These are phyloP conservation scores for Dendrobium nobile DNA, from an alignment of 106 monocot species.

Conservation along the genomic window DNA sequence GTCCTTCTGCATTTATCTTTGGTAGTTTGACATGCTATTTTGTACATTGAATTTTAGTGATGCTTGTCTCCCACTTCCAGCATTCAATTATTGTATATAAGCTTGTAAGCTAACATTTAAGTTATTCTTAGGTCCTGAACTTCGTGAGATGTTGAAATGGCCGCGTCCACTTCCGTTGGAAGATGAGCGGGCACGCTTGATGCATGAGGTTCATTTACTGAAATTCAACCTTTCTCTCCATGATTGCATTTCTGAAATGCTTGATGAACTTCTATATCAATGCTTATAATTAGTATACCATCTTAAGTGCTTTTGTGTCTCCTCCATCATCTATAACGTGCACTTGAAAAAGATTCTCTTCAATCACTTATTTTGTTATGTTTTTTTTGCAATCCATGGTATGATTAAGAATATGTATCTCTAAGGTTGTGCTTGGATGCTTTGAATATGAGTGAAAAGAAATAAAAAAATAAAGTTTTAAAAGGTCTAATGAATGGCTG, in stretches of 20 bases:
- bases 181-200: conserved; percentile 77
- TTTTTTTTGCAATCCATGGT: not conserved
- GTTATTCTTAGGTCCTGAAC: conserved; percentile 52
- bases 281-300: not conserved
- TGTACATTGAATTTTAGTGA: not conserved
- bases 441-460: not conserved
- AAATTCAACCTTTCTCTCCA: not conserved
- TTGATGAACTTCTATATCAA: not conserved
- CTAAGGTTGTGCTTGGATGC: not conserved
- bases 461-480: not conserved
- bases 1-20: not conserved
- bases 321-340: not conserved
- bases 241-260: not conserved
- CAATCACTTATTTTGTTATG: not conserved
- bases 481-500: not conserved
- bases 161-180: conserved; percentile 78
- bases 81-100: not conserved
- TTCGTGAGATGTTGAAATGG: conserved; percentile 80
- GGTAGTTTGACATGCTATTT: not conserved
- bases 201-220: conserved; percentile 68
- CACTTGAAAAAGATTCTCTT: not conserved
- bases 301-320: not conserved
- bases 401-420: not conserved
- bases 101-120: not conserved
- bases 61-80: not conserved